Conservation (phyloP, 108 stramenopile genomes). For the Nitzschia palea region DNA sequence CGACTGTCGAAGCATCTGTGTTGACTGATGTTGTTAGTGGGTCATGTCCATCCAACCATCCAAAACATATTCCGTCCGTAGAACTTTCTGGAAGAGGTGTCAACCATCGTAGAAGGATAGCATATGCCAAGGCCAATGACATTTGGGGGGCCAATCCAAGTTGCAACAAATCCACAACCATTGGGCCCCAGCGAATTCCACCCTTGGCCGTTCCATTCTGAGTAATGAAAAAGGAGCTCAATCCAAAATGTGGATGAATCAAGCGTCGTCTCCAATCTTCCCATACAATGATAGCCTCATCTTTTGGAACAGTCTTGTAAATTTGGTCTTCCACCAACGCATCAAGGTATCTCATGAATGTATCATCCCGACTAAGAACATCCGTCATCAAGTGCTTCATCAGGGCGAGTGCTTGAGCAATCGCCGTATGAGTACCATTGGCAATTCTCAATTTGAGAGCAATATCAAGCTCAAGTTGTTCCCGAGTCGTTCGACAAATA, state of each 20-base stretch:
- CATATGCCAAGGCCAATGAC: constrained; percentile 81
- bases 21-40: background rate
- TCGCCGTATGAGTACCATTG: constrained; percentile 91
- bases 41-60: constrained; percentile 54
- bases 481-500: constrained; percentile 30
- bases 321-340: constrained; percentile 77
- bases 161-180: constrained; percentile 55
- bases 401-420: constrained; percentile 82
- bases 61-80: constrained; percentile 44
- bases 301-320: constrained; percentile 27
- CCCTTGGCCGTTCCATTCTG: constrained; percentile 91
- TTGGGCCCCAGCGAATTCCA: constrained; percentile 82
- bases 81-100: constrained; percentile 42
- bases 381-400: constrained; percentile 16
- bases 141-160: constrained; percentile 7
- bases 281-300: constrained; percentile 57
- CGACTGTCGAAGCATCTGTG: background rate
- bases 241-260: constrained; percentile 82
- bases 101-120: constrained; percentile 79
- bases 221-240: constrained; percentile 88
- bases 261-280: constrained; percentile 83
- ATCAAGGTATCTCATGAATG: constrained; percentile 67
- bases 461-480: constrained; percentile 71
- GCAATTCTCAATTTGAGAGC: constrained; percentile 86
- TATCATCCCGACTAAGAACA: constrained; percentile 36